These are phyloP conservation scores for Blastocystis sp. DNA, from an alignment of 352 stramenopile genomes.

Conservation along the genomic window DNA sequence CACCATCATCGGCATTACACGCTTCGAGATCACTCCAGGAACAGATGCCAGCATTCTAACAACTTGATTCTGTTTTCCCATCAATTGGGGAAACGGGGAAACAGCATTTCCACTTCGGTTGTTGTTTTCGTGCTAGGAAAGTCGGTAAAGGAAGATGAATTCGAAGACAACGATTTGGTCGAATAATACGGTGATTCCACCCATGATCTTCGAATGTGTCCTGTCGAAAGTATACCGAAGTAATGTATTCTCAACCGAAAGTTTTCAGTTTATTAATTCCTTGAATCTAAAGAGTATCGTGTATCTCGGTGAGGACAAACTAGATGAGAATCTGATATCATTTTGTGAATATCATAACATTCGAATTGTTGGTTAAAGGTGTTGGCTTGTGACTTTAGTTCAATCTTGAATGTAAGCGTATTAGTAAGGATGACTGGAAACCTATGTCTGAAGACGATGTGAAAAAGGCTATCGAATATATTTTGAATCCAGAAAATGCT, in stretches of 20 bases:
- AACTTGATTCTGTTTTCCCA: no score
- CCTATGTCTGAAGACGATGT: constrained; percentile 40
- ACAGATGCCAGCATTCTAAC: no score
- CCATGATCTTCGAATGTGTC: constrained; percentile 15
- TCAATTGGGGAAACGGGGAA: no score
- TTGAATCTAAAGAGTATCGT: constrained; percentile 47
- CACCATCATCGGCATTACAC: no score
- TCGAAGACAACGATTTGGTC: constrained; percentile 40
- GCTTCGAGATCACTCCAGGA: no score
- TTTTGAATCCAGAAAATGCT: background rate
- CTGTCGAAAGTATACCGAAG: background rate
- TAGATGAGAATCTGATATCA: background rate
- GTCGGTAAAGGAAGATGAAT: background rate
- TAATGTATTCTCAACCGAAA: background rate
- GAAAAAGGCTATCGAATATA: constrained; percentile 4
- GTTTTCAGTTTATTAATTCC: constrained; percentile 31
- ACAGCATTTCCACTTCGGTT: no score
- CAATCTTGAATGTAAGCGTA: background rate
- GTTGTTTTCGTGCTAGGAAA: no score
- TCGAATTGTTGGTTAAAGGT: background rate
- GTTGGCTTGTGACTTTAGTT: background rate
- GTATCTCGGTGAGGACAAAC: background rate
- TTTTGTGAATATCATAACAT: background rate
- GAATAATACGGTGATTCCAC: constrained; percentile 33
- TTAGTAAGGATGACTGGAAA: constrained; percentile 27